Conservation (phyloP, 306 rosid species). For the Cucurbita moschata region DNA sequence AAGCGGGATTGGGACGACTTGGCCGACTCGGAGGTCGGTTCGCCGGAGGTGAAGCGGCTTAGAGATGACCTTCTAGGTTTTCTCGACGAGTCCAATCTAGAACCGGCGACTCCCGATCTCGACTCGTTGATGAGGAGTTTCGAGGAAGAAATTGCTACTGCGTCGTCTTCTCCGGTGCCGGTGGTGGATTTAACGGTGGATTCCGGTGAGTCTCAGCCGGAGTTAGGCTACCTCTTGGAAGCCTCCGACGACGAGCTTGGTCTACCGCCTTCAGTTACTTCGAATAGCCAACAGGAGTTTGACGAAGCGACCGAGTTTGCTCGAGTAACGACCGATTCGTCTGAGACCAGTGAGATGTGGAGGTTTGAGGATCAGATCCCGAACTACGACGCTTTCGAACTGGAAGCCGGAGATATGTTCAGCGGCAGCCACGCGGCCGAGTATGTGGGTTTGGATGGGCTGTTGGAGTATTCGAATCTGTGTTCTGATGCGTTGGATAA, state of each 20-base stretch:
- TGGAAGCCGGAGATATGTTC: slow-evolving; percentile 20
- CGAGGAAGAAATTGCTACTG: slow-evolving; percentile 58
- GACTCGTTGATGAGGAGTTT: slow-evolving; percentile 63
- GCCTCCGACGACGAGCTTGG: slow-evolving; percentile 93
- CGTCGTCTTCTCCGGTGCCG: slow-evolving; percentile 23
- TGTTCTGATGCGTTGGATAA: slow-evolving; percentile 39
- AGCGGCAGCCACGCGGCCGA: slow-evolving; percentile 5
- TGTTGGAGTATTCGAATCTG: slow-evolving; percentile 55
- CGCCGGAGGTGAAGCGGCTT: slow-evolving; percentile 47
- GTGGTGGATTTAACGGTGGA: slow-evolving; percentile 30
- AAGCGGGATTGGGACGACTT: slow-evolving; percentile 10
- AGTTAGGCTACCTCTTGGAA: slow-evolving; percentile 55
- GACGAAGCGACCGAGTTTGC: background rate
- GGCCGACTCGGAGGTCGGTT: slow-evolving; percentile 17
- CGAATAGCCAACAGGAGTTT: slow-evolving; percentile 1
- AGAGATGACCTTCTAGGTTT: slow-evolving; percentile 52
- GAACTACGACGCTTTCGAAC: slow-evolving; percentile 49
- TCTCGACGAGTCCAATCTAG: slow-evolving; percentile 39
- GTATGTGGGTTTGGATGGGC: slow-evolving; percentile 40
- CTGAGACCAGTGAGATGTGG: slow-evolving; percentile 57
- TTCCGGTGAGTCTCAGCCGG: slow-evolving; percentile 56
- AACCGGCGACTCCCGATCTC: slow-evolving; percentile 45
- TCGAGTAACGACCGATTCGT: slow-evolving; percentile 38
- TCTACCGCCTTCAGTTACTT: slow-evolving; percentile 32
- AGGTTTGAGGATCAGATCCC: slow-evolving; percentile 43